These are phyloP conservation scores for Umbelopsis vinacea DNA, from an alignment of 192 early-diverging fungal genomes.

Conservation along the genomic window DNA sequence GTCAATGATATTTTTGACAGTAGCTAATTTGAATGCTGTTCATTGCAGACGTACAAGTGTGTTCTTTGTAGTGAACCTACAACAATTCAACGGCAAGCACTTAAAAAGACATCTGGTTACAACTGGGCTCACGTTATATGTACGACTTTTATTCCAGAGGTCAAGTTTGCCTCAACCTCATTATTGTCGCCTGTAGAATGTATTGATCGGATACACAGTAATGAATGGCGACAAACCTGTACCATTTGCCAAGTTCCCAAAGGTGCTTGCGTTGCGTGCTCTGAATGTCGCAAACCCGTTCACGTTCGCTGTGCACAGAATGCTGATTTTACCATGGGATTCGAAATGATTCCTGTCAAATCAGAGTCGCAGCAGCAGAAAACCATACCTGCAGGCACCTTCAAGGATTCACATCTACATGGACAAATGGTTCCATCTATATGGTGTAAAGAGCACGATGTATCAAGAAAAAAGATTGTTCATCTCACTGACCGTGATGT, in stretches of 20 bases:
- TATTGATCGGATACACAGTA: slow-evolving; percentile 45
- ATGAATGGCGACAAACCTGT: slow-evolving; percentile 47
- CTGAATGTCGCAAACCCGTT: slow-evolving; percentile 46
- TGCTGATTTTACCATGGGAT: slow-evolving; percentile 44
- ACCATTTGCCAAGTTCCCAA: slow-evolving; percentile 36
- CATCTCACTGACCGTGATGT: slow-evolving; percentile 22
- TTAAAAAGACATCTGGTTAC: slow-evolving; percentile 73
- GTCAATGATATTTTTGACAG: background rate
- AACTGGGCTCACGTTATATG: slow-evolving; percentile 82
- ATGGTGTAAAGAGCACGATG: slow-evolving; percentile 51
- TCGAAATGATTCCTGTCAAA: slow-evolving; percentile 47
- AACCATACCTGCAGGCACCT: slow-evolving; percentile 22
- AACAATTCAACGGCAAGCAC: slow-evolving; percentile 44
- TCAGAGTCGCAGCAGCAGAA: slow-evolving; percentile 11
- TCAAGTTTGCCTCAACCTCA: slow-evolving; percentile 48
- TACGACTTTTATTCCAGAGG: slow-evolving; percentile 61
- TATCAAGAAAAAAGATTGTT: slow-evolving; percentile 39
- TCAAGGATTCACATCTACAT: slow-evolving; percentile 26
- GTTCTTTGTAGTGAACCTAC: slow-evolving; percentile 58
- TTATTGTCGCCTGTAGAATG: slow-evolving; percentile 51
- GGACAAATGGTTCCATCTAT: slow-evolving; percentile 52
- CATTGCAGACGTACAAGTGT: slow-evolving; percentile 61
- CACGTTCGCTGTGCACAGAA: slow-evolving; percentile 57
- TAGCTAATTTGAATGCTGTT: background rate
- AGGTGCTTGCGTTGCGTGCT: slow-evolving; percentile 50